phyloP scores from a whole-genome alignment of 2,329 filamentous ascomycete species.

The Fusarium agapanthi region DNA sequence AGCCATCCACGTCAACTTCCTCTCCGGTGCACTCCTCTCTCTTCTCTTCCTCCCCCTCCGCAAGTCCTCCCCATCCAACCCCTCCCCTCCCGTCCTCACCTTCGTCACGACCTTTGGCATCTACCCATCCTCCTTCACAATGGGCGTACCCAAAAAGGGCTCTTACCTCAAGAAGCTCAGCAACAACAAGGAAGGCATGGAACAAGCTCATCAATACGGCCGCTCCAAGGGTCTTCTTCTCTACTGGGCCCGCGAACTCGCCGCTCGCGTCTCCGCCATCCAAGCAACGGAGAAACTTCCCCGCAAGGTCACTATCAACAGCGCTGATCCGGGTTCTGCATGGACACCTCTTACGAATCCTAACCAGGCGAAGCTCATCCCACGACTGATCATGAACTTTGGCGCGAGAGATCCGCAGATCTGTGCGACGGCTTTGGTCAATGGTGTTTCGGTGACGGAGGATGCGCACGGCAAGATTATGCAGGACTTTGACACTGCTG shows the following conservation, averaged over 20 bases:
- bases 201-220: constrained; percentile 51
- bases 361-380: constrained; percentile 48
- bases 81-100: constrained; percentile 48
- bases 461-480: constrained; percentile 49
- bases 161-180: constrained; percentile 49
- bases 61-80: constrained; percentile 45
- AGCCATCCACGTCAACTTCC: constrained; percentile 50
- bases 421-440: constrained; percentile 50
- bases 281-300: constrained; percentile 26
- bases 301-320: constrained; percentile 48
- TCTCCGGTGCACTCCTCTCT: constrained; percentile 47
- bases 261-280: constrained; percentile 38
- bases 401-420: constrained; percentile 48
- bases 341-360: constrained; percentile 51
- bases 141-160: constrained; percentile 44
- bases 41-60: constrained; percentile 47
- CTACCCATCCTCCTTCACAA: constrained; percentile 50
- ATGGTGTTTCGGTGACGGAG: constrained; percentile 46
- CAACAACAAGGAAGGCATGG: constrained; percentile 49
- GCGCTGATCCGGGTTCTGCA: constrained; percentile 50
- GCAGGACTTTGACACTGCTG: constrained; percentile 48
- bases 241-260: constrained; percentile 50
- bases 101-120: constrained; percentile 51
- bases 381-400: constrained; percentile 51
- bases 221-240: constrained; percentile 50